Base-by-base conservation (phyloP, 1,284 basidiomycete species). In the Ceratobasidium sp. region DNA sequence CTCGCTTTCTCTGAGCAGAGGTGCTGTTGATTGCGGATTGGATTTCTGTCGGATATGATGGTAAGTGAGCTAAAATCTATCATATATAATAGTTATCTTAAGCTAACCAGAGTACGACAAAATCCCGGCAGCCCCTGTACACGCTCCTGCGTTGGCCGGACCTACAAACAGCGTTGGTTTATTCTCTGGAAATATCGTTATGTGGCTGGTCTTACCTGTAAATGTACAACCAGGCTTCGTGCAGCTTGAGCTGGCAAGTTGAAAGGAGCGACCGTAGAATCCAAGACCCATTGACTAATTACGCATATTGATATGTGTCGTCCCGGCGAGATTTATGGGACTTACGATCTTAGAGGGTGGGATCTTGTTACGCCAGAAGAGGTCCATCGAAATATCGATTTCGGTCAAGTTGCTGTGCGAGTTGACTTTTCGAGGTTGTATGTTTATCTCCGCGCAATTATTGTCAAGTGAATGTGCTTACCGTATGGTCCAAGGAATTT, bases 401-500 rank as follows among this genome's bases (percentile, higher is more conserved):
- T 82, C 71, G 52, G 83, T 81, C 59, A 83, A 52, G 67, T 84
- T 81, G 17, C 74, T 80, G 73, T 82, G 64, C 20, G 64, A 46
- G 64, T 66, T 66, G 10, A 66, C 64, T 66, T 26, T 17, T 33
- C 33, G 33, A 33, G 33, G 33, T 33, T 4, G 33, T 33, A 2
- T 33, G 33, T 33, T 33, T 33, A 33, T 33, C 33, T 33, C 4
- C 33, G 4, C 4, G 33, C 33, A 33, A 4, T 2, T 33, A 33
- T 33, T 33, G 33, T 1, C 33, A 4, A 33, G 33, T 33, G 4
- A 4, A 33, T 33, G 4, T 59, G 17, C 64, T 12, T 28, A 66
- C 64, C 33, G 28, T 66, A 66, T 15, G 64, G 64, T 5, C 64
- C 64, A 48, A 66, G 64, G 20, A 23, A 66, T 66, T 66, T 66